A percentile compares a stretch with the other conserved stretches of the same genome.
These are phyloP conservation scores for Penicillium aurantiogriseum DNA, from an alignment of 2,329 filamentous ascomycete genomes.

Conservation along the genomic window DNA sequence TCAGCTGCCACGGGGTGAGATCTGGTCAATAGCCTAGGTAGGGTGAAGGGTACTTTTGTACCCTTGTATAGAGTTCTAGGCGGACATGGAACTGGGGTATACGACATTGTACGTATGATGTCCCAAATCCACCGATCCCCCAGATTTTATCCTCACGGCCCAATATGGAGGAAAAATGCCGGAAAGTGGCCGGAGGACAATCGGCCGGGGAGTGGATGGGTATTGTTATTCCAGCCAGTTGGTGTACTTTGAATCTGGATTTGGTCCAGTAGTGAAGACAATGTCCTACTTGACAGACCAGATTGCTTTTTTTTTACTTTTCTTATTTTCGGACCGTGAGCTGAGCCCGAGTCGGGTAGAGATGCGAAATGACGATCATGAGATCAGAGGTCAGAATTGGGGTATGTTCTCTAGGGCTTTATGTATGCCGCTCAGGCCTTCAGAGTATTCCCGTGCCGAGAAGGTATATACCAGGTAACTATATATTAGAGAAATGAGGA, in stretches of 20 bases:
- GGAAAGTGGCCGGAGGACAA: constrained; percentile 13
- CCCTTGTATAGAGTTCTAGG: background rate
- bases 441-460: background rate
- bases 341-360: constrained; percentile 8
- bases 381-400: constrained; percentile 3
- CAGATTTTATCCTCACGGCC: background rate
- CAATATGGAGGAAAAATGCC: background rate
- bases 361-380: constrained; percentile 13
- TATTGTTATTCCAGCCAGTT: constrained; percentile 9
- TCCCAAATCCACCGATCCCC: constrained; percentile 6
- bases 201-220: constrained; percentile 3
- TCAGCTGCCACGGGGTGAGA: constrained; percentile 8
- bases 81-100: background rate
- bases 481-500: background rate
- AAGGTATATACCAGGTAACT: background rate
- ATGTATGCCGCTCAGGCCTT: background rate
- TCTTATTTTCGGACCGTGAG: background rate
- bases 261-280: constrained; percentile 2
- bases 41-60: background rate
- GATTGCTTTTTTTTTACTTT: background rate
- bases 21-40: background rate
- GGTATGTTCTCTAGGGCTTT: background rate
- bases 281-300: constrained; percentile 5
- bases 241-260: background rate
- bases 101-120: background rate